Conservation (phyloP, 2,329 filamentous ascomycete genomes). For the Xylaria sp. region DNA sequence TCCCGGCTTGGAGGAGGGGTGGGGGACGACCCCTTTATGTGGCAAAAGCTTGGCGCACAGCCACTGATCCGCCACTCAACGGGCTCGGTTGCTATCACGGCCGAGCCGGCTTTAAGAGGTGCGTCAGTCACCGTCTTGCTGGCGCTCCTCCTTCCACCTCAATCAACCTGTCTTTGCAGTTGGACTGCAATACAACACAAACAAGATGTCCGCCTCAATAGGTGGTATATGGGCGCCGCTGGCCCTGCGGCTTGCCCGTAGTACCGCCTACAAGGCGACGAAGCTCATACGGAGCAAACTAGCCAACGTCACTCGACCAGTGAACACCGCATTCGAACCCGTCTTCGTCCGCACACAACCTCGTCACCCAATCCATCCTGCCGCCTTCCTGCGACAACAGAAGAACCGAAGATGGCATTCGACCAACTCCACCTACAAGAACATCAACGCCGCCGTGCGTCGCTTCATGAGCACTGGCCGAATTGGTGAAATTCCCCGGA, state of each 20-base stretch:
- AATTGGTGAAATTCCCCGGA: constrained; percentile 49
- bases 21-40: constrained; percentile 33
- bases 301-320: constrained; percentile 56
- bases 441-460: constrained; percentile 58
- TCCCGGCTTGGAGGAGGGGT: constrained; percentile 17
- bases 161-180: constrained; percentile 26
- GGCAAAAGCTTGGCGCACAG: constrained; percentile 36
- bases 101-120: constrained; percentile 31
- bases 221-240: constrained; percentile 68
- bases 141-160: constrained; percentile 14
- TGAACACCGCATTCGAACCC: constrained; percentile 59
- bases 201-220: constrained; percentile 62
- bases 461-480: constrained; percentile 61
- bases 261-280: constrained; percentile 61
- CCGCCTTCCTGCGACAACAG: constrained; percentile 61
- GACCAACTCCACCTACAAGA: constrained; percentile 52
- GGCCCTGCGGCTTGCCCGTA: constrained; percentile 65
- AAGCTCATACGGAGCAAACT: constrained; percentile 63
- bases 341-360: constrained; percentile 55
- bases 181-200: constrained; percentile 44
- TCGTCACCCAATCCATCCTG: constrained; percentile 64
- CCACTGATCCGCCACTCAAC: constrained; percentile 19
- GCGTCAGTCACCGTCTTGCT: constrained; percentile 26
- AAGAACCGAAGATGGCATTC: constrained; percentile 63
- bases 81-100: background rate